These are phyloP conservation scores for Babesia divergens DNA, from an alignment of 169 alveolate species.

Conservation along the genomic window DNA sequence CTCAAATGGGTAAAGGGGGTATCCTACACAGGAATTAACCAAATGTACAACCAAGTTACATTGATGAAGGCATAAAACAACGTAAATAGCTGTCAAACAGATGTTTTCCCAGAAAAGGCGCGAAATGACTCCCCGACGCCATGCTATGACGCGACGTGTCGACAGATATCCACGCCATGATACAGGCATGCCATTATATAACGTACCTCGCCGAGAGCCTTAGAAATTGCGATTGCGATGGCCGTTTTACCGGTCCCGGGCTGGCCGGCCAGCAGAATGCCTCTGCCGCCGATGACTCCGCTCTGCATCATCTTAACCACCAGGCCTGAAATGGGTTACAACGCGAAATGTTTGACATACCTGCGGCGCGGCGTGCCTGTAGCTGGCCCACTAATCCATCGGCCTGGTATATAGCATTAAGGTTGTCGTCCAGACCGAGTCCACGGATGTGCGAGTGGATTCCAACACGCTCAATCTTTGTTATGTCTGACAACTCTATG, in stretches of 20 bases:
- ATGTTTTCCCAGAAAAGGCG: no score
- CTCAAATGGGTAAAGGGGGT: constrained; percentile 97
- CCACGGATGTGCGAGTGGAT: constrained; percentile 98
- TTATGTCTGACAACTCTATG: constrained; percentile 67
- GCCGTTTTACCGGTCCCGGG: constrained; percentile 99
- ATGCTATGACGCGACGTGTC: no score
- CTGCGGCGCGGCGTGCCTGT: constrained; percentile 95
- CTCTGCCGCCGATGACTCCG: constrained; percentile 97
- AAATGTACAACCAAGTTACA: no score
- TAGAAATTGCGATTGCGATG: constrained; percentile 98
- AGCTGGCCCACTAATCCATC: constrained; percentile 95
- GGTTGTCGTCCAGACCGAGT: constrained; percentile 94
- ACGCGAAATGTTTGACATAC: constrained; percentile 25
- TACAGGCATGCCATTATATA: neutral
- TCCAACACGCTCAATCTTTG: constrained; percentile 92
- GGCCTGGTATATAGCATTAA: constrained; percentile 91
- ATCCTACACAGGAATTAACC: constrained; percentile 59
- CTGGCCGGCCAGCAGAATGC: constrained; percentile 96
- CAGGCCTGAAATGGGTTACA: constrained; percentile 68
- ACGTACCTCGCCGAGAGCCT: constrained; percentile 90
- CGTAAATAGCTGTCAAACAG: no score
- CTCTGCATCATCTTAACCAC: constrained; percentile 93
- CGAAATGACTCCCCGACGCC: no score
- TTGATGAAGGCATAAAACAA: neutral
- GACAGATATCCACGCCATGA: neutral